Conservation (phyloP, 192 early-diverging fungal species). For the Coemansia sp. region DNA sequence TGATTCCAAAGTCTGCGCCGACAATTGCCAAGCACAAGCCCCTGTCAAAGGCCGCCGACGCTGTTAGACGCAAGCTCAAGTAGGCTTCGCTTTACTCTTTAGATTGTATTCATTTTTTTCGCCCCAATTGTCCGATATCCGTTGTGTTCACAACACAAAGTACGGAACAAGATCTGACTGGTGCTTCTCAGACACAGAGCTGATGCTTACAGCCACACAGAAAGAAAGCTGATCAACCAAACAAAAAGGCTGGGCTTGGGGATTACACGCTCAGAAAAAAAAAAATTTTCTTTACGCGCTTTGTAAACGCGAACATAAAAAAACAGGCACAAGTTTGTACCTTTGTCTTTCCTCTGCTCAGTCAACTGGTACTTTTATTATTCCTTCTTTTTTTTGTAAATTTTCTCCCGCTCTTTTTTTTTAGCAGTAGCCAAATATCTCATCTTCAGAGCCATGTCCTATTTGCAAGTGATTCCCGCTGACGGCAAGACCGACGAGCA, state of each 20-base stretch:
- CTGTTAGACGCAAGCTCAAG: constrained; percentile 53
- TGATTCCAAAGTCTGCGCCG: constrained; percentile 54
- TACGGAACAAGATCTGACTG: constrained; percentile 3
- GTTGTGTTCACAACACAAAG: background rate
- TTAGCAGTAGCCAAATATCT: constrained; percentile 7
- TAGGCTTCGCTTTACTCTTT: constrained; percentile 15
- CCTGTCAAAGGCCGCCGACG: constrained; percentile 35
- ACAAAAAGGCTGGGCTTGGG: background rate
- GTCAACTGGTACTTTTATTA: background rate
- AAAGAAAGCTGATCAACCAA: background rate
- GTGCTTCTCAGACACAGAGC: background rate
- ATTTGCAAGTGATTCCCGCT: constrained; percentile 33
- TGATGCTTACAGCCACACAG: background rate
- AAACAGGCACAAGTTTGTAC: background rate
- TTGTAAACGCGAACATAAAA: background rate
- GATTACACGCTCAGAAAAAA: constrained; percentile 1
- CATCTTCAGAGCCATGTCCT: constrained; percentile 40
- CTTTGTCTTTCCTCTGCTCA: background rate
- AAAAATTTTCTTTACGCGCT: constrained; percentile 15
- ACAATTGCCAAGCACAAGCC: constrained; percentile 38
- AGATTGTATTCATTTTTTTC: background rate
- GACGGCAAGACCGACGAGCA: constrained; percentile 57
- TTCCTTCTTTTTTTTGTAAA: constrained; percentile 2
- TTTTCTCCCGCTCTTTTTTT: constrained; percentile 5
- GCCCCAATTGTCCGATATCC: background rate